A percentile compares a stretch with the other conserved stretches of the same genome.
These are phyloP conservation scores for Podospora australis DNA, from an alignment of 495 filamentous ascomycete genomes.

Conservation along the genomic window DNA sequence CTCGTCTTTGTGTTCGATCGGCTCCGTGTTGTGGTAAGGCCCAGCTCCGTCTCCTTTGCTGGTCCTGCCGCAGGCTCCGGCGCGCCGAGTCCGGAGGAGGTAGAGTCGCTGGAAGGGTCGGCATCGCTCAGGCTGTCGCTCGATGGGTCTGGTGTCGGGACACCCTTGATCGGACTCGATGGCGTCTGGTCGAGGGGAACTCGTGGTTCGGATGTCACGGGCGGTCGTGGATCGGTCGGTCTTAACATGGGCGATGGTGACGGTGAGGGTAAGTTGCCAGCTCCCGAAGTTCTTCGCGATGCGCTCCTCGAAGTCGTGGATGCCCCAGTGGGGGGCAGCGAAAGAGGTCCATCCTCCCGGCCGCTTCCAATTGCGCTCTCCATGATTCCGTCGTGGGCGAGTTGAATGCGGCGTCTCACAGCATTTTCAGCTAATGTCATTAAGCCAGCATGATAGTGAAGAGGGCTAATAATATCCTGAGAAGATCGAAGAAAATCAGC, in stretches of 20 bases:
- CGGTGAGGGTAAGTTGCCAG: constrained; percentile 9
- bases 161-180: constrained; percentile 17
- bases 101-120: constrained; percentile 9
- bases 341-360: background rate
- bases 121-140: constrained; percentile 28
- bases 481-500: background rate
- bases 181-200: constrained; percentile 1
- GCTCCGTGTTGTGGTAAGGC: constrained; percentile 15
- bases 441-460: background rate
- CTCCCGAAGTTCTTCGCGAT: background rate
- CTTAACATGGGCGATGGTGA: constrained; percentile 15
- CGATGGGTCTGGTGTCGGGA: constrained; percentile 26
- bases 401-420: background rate
- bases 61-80: background rate
- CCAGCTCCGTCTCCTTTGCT: background rate
- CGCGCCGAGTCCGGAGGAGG: background rate
- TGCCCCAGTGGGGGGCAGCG: background rate
- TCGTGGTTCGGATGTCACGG: background rate
- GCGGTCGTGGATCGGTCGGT: constrained; percentile 6
- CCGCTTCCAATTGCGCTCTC: background rate
- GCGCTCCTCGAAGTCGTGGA: background rate
- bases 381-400: background rate
- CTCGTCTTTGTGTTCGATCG: constrained; percentile 32
- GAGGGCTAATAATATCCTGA: background rate
- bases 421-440: background rate